Evolutionary conservation across 2,329 filamentous ascomycete species (phyloP).

Genomic region (Fusarium abutilonis): DNA sequence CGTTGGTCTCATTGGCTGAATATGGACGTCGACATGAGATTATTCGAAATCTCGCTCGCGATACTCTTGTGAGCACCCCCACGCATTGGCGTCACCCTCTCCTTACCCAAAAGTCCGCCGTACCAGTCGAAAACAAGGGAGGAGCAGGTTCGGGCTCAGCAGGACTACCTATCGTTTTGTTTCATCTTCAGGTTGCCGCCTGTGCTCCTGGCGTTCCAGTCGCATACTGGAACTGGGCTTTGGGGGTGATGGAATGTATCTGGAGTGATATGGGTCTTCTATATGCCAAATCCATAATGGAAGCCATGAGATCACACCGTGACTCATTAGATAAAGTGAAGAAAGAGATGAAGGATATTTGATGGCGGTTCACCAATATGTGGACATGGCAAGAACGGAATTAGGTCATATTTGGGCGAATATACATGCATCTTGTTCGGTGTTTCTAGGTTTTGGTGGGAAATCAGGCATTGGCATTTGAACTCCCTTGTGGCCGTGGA

Average conservation of each 20-base stretch:
- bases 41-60: slow-evolving; percentile 54
- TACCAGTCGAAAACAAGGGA: slow-evolving; percentile 50
- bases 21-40: slow-evolving; percentile 48
- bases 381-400: slow-evolving; percentile 1
- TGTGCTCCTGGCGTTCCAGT: slow-evolving; percentile 58
- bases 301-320: slow-evolving; percentile 50
- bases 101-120: slow-evolving; percentile 51
- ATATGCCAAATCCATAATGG: slow-evolving; percentile 57
- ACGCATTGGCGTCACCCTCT: slow-evolving; percentile 63
- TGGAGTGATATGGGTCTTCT: slow-evolving; percentile 64
- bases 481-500: background rate
- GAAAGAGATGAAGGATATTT: slow-evolving; percentile 4
- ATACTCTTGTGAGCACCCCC: slow-evolving; percentile 58
- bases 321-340: slow-evolving; percentile 29
- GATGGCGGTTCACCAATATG: slow-evolving; percentile 2
- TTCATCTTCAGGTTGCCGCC: slow-evolving; percentile 59
- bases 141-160: slow-evolving; percentile 58
- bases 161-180: slow-evolving; percentile 59
- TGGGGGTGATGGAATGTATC: slow-evolving; percentile 58
- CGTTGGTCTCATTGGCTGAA: slow-evolving; percentile 46
- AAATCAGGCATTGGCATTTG: slow-evolving; percentile 10
- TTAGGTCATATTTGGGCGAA: background rate
- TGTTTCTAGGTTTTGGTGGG: slow-evolving; percentile 3
- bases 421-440: slow-evolving; percentile 24
- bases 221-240: slow-evolving; percentile 57